Conservation (phyloP, 2,329 filamentous ascomycete genomes). For the Ceratocystis eucalypticola region DNA sequence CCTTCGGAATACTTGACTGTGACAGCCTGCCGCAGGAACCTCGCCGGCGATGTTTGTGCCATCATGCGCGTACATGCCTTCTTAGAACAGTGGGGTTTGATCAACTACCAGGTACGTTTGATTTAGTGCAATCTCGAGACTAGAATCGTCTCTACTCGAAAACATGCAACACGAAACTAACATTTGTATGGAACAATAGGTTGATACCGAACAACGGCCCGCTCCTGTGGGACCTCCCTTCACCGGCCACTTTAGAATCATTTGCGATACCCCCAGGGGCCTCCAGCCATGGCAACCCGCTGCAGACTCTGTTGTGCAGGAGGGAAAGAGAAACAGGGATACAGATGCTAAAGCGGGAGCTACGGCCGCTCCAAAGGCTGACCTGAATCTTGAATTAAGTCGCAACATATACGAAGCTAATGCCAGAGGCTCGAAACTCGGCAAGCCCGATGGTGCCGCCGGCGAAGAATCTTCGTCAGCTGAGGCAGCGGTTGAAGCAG, state of each 20-base stretch:
- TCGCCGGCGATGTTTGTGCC: constrained; percentile 93
- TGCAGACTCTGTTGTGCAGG: constrained; percentile 54
- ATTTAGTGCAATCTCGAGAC: not conserved
- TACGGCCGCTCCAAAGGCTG: constrained; percentile 54
- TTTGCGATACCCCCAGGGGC: constrained; percentile 87
- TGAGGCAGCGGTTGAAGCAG: constrained; percentile 54
- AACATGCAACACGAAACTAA: not conserved
- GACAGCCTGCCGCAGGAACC: constrained; percentile 84
- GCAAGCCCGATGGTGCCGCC: constrained; percentile 54
- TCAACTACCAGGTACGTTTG: constrained; percentile 80
- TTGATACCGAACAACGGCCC: constrained; percentile 87
- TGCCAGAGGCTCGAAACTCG: constrained; percentile 61
- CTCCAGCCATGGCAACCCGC: constrained; percentile 91
- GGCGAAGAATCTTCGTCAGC: constrained; percentile 55
- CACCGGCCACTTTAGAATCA: constrained; percentile 92
- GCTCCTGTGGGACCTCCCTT: constrained; percentile 94
- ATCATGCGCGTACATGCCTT: constrained; percentile 99
- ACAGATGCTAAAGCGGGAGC: constrained; percentile 64
- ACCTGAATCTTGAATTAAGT: constrained; percentile 82
- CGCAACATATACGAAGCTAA: constrained; percentile 92
- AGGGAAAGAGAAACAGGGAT: constrained; percentile 46
- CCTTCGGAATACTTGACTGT: constrained; percentile 94
- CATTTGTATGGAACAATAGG: constrained; percentile 38
- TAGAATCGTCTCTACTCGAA: not conserved
- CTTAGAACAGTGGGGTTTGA: constrained; percentile 94